Percentiles rank a stretch among this genome's conserved stretches.
phyloP scores from a whole-genome alignment of 495 filamentous ascomycete species.

The Lasiosphaeria ovina region DNA sequence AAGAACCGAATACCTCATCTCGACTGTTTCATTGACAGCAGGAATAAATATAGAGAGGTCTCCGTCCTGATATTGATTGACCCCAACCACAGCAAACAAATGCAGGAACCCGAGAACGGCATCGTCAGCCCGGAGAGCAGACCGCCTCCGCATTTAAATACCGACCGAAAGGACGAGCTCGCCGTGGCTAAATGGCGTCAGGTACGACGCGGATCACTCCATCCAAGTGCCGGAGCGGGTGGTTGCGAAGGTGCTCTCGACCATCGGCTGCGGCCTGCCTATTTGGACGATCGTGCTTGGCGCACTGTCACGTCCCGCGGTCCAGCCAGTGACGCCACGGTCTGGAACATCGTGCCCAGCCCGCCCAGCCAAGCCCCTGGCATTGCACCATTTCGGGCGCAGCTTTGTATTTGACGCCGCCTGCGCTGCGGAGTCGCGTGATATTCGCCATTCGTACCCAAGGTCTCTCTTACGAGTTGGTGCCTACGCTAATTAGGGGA shows the following conservation, averaged over 20 bases:
- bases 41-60: background rate
- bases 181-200: conserved; percentile 12
- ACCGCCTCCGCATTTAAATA: background rate
- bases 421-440: no score
- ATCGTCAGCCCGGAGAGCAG: background rate
- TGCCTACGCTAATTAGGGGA: no score
- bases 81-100: no score
- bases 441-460: no score
- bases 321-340: background rate
- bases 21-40: background rate
- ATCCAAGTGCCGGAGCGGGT: background rate
- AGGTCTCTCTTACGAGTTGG: no score
- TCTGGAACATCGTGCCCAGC: conserved; percentile 2
- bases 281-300: background rate
- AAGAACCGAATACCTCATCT: background rate
- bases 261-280: background rate
- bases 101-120: background rate
- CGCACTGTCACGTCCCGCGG: background rate
- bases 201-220: conserved; percentile 13
- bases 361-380: conserved; percentile 3
- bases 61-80: background rate
- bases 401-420: conserved; percentile 3
- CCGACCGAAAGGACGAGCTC: background rate
- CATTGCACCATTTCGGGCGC: conserved; percentile 19
- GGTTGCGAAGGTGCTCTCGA: background rate